These are phyloP conservation scores for Macadamia integrifolia DNA, from an alignment of 164 flowering plant species.

Conservation along the genomic window DNA sequence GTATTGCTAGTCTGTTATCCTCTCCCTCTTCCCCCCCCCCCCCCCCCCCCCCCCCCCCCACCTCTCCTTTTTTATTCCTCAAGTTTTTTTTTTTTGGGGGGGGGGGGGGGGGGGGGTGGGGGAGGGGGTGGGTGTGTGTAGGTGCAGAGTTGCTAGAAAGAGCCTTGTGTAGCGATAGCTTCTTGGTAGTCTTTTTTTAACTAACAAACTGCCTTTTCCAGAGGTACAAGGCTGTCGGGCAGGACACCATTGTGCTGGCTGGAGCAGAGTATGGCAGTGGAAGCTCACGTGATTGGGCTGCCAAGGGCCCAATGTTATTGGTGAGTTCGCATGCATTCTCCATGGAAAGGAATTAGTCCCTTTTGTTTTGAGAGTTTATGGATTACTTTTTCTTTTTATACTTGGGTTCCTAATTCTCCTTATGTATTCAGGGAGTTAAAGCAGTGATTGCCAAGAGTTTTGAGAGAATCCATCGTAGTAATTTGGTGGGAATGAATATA, in stretches of 20 bases:
- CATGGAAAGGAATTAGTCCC: background rate
- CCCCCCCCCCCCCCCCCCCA: too few relatives aligned
- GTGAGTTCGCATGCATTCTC: conserved; percentile 20
- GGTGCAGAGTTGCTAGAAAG: too few relatives aligned
- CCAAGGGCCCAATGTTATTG: conserved; percentile 75
- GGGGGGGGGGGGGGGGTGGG: too few relatives aligned
- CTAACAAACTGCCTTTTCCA: too few relatives aligned
- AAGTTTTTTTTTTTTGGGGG: too few relatives aligned
- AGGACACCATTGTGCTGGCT: conserved; percentile 56
- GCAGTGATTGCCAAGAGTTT: conserved; percentile 45
- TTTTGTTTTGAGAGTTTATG: background rate
- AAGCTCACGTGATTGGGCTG: conserved; percentile 85
- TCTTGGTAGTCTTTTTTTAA: too few relatives aligned
- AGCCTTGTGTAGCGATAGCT: too few relatives aligned
- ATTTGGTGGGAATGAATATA: conserved; percentile 43
- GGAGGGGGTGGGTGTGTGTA: too few relatives aligned
- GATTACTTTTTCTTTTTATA: background rate
- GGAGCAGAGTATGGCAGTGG: conserved; percentile 87
- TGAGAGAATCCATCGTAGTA: conserved; percentile 45
- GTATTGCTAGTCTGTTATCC: too few relatives aligned
- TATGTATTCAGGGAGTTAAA: conserved; percentile 30
- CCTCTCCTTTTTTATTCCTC: too few relatives aligned
- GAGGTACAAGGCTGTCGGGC: conserved; percentile 62
- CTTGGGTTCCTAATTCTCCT: background rate
- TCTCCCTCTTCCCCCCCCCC: too few relatives aligned